These are phyloP conservation scores for Russula virescens DNA, from an alignment of 768 basidiomycete genomes.

Conservation along the genomic window DNA sequence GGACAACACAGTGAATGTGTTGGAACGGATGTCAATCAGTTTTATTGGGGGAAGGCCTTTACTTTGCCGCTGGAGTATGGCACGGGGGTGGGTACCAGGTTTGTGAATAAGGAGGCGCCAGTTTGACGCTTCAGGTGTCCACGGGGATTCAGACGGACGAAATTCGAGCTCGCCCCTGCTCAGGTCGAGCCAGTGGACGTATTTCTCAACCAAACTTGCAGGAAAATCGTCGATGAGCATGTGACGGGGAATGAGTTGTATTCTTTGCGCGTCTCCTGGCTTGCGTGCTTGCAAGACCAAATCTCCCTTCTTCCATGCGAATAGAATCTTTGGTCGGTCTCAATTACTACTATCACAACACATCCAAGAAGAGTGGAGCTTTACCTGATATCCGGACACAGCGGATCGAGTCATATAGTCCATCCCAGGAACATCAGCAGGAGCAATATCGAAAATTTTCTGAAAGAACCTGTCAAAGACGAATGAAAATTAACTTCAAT, in stretches of 20 bases:
- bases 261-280: not conserved
- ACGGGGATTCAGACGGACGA: conserved; percentile 30
- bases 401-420: conserved; percentile 10
- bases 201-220: conserved; percentile 28
- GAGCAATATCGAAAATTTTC: conserved; percentile 5
- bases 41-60: no score
- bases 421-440: conserved; percentile 8
- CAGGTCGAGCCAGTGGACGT: conserved; percentile 35
- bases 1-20: no score
- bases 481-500: not conserved
- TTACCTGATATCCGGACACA: conserved; percentile 10
- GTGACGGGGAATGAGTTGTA: conserved; percentile 33
- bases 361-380: no score
- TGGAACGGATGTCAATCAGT: no score
- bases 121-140: conserved; percentile 29
- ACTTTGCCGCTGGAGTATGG: no score
- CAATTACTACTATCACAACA: not conserved
- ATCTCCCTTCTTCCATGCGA: not conserved
- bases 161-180: conserved; percentile 29
- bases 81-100: no score
- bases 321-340: not conserved
- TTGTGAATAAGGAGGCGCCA: conserved; percentile 24
- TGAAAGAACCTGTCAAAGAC: not conserved
- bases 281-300: not conserved
- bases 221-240: conserved; percentile 32